Evolutionary conservation across 2,329 filamentous ascomycete species (phyloP).

Genomic region (Fusarium incarnatum): DNA sequence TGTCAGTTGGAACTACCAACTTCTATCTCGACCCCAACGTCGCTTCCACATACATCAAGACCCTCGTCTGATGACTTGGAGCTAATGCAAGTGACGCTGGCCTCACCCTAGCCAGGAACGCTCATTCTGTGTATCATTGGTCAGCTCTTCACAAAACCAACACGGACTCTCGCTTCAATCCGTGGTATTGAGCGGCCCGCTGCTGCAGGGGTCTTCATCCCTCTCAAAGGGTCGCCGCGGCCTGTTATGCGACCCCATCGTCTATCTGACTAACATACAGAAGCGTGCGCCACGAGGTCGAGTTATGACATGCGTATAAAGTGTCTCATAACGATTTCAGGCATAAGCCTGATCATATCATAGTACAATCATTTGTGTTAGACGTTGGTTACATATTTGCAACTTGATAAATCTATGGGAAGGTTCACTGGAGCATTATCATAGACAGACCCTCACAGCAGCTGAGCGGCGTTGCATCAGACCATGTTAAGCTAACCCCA

Average conservation of each 20-base stretch:
- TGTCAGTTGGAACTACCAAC: not conserved
- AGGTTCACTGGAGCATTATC: not conserved
- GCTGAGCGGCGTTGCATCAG: conserved; percentile 38
- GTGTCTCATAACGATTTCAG: not conserved
- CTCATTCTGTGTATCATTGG: conserved; percentile 37
- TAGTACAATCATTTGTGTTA: not conserved
- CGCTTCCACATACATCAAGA: conserved; percentile 16
- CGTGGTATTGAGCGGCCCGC: conserved; percentile 44
- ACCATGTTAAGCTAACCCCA: conserved; percentile 40
- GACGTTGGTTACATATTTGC: not conserved
- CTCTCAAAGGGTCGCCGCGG: conserved; percentile 35
- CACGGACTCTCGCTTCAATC: conserved; percentile 35
- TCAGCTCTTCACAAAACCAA: conserved; percentile 33
- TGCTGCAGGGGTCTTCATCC: conserved; percentile 41
- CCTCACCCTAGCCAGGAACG: conserved; percentile 43
- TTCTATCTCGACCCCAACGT: conserved; percentile 7
- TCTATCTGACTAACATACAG: conserved; percentile 9
- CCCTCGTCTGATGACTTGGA: conserved; percentile 39
- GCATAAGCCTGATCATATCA: not conserved
- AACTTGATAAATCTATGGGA: not conserved
- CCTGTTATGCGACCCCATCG: conserved; percentile 41
- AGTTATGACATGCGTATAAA: conserved; percentile 23
- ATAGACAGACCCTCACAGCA: conserved; percentile 7
- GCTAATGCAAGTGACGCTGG: conserved; percentile 46
- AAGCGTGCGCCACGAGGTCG: conserved; percentile 24